These are phyloP conservation scores for Lactifluus volemus DNA, from an alignment of 768 basidiomycete genomes.

Conservation along the genomic window DNA sequence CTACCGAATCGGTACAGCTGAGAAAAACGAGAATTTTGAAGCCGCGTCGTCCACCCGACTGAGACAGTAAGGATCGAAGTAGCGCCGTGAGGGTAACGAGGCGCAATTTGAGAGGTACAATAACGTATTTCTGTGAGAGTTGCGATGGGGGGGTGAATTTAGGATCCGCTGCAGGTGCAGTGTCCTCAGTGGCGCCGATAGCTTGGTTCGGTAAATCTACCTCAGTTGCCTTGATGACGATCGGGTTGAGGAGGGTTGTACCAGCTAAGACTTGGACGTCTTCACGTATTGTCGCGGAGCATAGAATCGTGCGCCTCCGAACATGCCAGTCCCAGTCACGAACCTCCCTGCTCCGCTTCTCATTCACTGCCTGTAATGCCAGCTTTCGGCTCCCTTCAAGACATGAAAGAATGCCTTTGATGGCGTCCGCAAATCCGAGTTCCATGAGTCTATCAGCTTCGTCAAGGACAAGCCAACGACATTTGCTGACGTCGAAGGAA, in stretches of 20 bases:
- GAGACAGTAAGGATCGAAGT: slow-evolving; percentile 68
- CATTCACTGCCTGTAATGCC: slow-evolving; percentile 55
- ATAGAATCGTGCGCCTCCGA: slow-evolving; percentile 77
- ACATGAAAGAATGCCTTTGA: slow-evolving; percentile 79
- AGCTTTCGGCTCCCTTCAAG: slow-evolving; percentile 76
- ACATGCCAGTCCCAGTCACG: slow-evolving; percentile 82
- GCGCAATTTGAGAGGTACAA: slow-evolving; percentile 90
- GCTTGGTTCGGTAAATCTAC: slow-evolving; percentile 30
- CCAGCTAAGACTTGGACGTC: slow-evolving; percentile 93
- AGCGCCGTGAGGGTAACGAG: slow-evolving; percentile 85
- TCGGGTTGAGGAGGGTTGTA: slow-evolving; percentile 63
- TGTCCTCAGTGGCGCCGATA: slow-evolving; percentile 19
- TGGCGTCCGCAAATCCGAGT: slow-evolving; percentile 93
- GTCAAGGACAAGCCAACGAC: slow-evolving; percentile 92
- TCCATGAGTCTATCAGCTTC: slow-evolving; percentile 98
- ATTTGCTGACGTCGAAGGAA: slow-evolving; percentile 87
- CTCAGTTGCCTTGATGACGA: slow-evolving; percentile 74
- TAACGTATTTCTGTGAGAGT: slow-evolving; percentile 80
- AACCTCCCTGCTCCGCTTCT: slow-evolving; percentile 61
- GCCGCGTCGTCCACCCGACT: slow-evolving; percentile 42
- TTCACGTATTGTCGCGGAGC: slow-evolving; percentile 93
- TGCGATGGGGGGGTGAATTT: slow-evolving; percentile 93
- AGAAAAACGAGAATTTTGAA: slow-evolving; percentile 90
- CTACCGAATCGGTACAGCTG: slow-evolving; percentile 95
- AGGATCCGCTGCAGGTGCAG: slow-evolving; percentile 27